Conservation (phyloP, 352 stramenopile species). For the Phytophthora melonis region DNA sequence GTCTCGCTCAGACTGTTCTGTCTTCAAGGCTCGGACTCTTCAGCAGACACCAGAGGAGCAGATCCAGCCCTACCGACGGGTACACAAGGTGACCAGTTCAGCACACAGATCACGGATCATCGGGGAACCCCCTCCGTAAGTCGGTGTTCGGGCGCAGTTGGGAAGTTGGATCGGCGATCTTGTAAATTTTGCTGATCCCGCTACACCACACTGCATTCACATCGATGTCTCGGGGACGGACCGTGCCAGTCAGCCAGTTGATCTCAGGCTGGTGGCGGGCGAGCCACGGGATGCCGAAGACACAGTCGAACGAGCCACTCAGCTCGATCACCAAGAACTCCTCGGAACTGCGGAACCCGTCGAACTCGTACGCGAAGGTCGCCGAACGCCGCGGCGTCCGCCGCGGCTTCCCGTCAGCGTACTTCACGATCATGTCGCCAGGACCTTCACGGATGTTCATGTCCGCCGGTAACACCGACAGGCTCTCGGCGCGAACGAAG, state of each 20-base stretch:
- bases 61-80: no score
- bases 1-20: no score
- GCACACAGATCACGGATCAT: no score
- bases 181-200: no score
- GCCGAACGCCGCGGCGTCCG: constrained; percentile 12
- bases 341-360: constrained; percentile 23
- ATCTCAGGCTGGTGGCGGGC: constrained; percentile 36
- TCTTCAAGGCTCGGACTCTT: no score
- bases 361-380: constrained; percentile 26
- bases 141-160: no score
- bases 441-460: constrained; percentile 14
- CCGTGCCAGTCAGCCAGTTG: constrained; percentile 27
- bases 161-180: no score
- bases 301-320: constrained; percentile 33
- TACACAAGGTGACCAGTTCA: no score
- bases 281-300: constrained; percentile 44
- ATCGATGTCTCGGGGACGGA: constrained; percentile 23
- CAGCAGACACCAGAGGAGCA: no score
- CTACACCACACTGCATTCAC: no score
- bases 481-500: constrained; percentile 28
- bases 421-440: constrained; percentile 24
- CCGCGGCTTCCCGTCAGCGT: constrained; percentile 29
- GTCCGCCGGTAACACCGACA: constrained; percentile 21
- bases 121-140: no score
- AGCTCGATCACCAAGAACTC: constrained; percentile 48